Evolutionary conservation across 2,329 filamentous ascomycete species (phyloP), one percentile per base, ranked within the genome.

Genomic region (Penicillium sp.): DNA sequence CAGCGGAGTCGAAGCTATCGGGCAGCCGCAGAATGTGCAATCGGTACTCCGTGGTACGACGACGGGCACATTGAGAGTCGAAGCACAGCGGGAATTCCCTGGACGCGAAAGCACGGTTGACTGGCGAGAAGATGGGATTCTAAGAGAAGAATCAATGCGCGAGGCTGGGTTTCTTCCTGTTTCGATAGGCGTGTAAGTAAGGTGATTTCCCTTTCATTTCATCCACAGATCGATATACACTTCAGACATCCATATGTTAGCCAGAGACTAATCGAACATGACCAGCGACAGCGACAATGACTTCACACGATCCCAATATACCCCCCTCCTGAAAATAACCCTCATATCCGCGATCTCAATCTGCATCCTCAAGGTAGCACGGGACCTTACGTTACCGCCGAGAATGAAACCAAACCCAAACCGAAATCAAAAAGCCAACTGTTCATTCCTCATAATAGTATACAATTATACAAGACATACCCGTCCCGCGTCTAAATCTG

Each of bases 401-500:
- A 7, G 22, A 25, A 25, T 22, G 4, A 25, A 25, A 25, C 2
- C 22, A 25, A 25, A 16, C 2, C 16, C 3, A 25, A 36, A n/a
- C 12, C 7, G 5, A 18, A 31, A 8, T 10, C 6, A 7, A 25
- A 25, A 25, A 31, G 29, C 30, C 13, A 41, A 14, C 3, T 12
- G 13, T 31, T 31, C 25, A 27, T 37, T 30, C 29, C 7, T n/a
- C n/a, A 4, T 22, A 27, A 16, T 28, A 22, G 7, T 22, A 22
- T 14, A 14, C 9, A 19, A 37, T 37, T 38, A 10, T 22, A 30
- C 16, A 45, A 7, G 8, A 7, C 11, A 22, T 13, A 13, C 1
- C 16, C 10, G 7, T 7, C 22, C 22, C 22, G 27, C 9, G 8
- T 18, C 53, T 31, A 54, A 12, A 69, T 53, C 35, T 65, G 63